These are phyloP conservation scores for Metarhizium robertsii DNA, from an alignment of 2,329 filamentous ascomycete genomes.

Conservation along the genomic window DNA sequence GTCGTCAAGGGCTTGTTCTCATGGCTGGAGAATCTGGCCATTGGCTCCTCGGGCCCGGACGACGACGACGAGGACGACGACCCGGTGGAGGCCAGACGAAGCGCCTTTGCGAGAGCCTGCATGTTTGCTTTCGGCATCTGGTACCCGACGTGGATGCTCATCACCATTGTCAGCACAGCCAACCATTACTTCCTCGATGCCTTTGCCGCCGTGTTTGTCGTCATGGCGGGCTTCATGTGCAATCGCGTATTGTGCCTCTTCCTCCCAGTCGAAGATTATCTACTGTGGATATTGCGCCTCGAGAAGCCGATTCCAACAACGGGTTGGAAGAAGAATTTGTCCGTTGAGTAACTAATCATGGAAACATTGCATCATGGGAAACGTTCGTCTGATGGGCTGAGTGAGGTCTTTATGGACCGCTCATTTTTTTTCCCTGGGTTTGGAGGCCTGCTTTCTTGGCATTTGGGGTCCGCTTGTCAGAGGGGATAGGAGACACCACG, in stretches of 20 bases:
- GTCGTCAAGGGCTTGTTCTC: constrained; percentile 28
- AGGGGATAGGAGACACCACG: background rate
- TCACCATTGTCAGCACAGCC: constrained; percentile 50
- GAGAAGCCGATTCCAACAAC: constrained; percentile 51
- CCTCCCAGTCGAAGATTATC: constrained; percentile 53
- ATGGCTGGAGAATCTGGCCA: constrained; percentile 4
- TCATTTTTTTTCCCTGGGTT: background rate
- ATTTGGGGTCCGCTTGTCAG: background rate
- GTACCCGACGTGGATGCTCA: constrained; percentile 43
- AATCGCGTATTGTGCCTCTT: constrained; percentile 47
- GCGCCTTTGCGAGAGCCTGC: constrained; percentile 7
- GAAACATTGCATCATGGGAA: background rate
- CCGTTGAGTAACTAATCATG: constrained; percentile 4
- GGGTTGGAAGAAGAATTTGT: constrained; percentile 17
- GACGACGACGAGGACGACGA: constrained; percentile 12
- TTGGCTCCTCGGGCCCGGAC: background rate
- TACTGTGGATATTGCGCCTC: constrained; percentile 50
- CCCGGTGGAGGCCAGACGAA: constrained; percentile 11
- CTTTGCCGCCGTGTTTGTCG: constrained; percentile 52
- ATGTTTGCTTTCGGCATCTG: constrained; percentile 31
- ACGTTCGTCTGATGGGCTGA: background rate
- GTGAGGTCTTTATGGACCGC: background rate
- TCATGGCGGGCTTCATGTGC: constrained; percentile 44
- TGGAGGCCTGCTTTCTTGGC: background rate
- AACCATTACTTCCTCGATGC: constrained; percentile 59